Evolutionary conservation across 1,139 yeast genomes (phyloP), one percentile per base, ranked within the genome.

Genomic region (Pneumocystis jirovecii): DNA sequence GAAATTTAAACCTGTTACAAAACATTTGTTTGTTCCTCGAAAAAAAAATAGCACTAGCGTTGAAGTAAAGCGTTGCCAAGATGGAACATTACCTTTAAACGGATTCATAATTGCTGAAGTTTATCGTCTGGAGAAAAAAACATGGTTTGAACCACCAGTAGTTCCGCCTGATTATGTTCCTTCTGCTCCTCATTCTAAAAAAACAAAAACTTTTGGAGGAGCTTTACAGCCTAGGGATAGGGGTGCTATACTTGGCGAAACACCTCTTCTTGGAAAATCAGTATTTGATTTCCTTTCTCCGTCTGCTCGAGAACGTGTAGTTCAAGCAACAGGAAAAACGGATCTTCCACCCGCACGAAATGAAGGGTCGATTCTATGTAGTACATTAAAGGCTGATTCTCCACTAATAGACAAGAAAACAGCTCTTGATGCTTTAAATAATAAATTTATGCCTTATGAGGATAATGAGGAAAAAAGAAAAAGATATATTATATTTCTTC

Each of bases 201-300:
- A 35, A 17, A 50, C 19, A 17, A 25, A 44, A 10, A 35, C 37
- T 25, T 4, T 61, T 4, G 12, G 21, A 45, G 19, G 65, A 17
- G 40, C 15, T 1, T 63, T 64, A 8, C 35, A 65, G 3, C 64
- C 67, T 17, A n/a, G 61, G 6, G 61, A 66, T 19, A 60, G 71
- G 34, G 65, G 69, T 3, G 63, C 59, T 17, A 17, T 69, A 12
- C 66, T 71, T 29, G 64, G 66, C 1, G 71, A 69, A 45, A 66
- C 66, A 8, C 61, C 63, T 39, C 63, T 67, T 3, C 69, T 66
- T 7, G 69, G 68, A 34, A 71, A 70, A 60, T 70, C 72, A 3
- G 66, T 71, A 10, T 70, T 70, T 65, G 71, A 70, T 61, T 68
- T 66, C 61, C 50, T 71, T 61, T 65, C 69, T 8, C 66, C 71